Percentiles rank a stretch among this genome's conserved stretches.
phyloP scores from a whole-genome alignment of 257 asterid genomes.

The Asclepias syriaca region DNA sequence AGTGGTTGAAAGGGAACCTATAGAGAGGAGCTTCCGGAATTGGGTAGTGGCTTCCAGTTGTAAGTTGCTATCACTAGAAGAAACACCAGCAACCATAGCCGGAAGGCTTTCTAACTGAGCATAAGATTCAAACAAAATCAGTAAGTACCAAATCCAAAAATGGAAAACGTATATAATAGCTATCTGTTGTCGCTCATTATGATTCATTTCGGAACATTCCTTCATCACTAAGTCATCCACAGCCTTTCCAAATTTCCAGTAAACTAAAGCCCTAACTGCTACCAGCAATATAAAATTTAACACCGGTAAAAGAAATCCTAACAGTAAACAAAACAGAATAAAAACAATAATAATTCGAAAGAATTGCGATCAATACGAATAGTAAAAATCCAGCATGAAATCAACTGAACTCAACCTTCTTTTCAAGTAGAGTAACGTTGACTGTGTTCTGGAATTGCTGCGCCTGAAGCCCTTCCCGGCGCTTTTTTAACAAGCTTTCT shows the following conservation, averaged over 20 bases:
- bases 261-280: background rate
- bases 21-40: slow-evolving; percentile 89
- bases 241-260: background rate
- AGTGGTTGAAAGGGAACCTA: slow-evolving; percentile 33
- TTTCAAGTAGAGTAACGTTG: slow-evolving; percentile 52
- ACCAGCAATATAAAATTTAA: background rate
- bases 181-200: background rate
- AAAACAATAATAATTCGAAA: background rate
- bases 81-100: slow-evolving; percentile 63
- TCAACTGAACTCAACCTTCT: slow-evolving; percentile 42
- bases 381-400: background rate
- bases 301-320: background rate
- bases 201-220: background rate
- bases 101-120: slow-evolving; percentile 82
- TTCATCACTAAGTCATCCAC: background rate
- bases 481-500: slow-evolving; percentile 86
- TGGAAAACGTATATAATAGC: background rate
- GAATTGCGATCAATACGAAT: background rate
- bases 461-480: slow-evolving; percentile 81
- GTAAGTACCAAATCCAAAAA: background rate
- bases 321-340: background rate
- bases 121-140: slow-evolving; percentile 8
- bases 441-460: slow-evolving; percentile 55
- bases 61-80: slow-evolving; percentile 58
- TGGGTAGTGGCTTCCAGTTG: slow-evolving; percentile 89